Base-by-base conservation (phyloP, 2,329 filamentous ascomycete genomes). In the Amauroascus niger region DNA sequence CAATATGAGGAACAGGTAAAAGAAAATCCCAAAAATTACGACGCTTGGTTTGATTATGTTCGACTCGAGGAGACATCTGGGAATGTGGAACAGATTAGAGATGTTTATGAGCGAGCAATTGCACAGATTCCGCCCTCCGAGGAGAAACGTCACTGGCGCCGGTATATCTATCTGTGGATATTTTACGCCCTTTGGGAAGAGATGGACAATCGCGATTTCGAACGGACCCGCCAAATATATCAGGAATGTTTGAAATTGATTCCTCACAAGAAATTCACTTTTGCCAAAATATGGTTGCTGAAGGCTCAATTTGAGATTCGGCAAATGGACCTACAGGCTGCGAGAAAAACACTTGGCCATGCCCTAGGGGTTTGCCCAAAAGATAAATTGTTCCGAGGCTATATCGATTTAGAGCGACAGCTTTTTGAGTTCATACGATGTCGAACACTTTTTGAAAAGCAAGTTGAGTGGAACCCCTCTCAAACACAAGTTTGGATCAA, bases 151-250 rank as follows among this genome's bases (percentile, higher is more conserved):
- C 90, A 97, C 69, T 98, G 93, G 93, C 80, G 93, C 60, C 79
- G 93, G 33, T 98, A 98, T 69, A 94, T 98, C 56, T 98, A 97
- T 66, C 79, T 98, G 1, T 98, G 91, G 88, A 81, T 97, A 41
- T 96, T 97, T 72, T 98, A 97, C 69, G 93, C 93, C 8, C 74
- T 96, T 16, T 97, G 87, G 81, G 93, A 97, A 68, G 93, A 98
- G 69, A 83, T 87, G 69, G 85, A 91, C 59, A 85, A 84, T 33
- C 84, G 85, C 61, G 88, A 97, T 63, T 65, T 81, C 22, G 81
- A 86, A 24, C 81, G 93, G 43, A 87, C 91, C 18, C 80, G 86
- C 16, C 88, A 96, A 66, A 88, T 98, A 57, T 98, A 97, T 73
- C 82, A 84, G 61, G 87, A 93, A 60, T 95, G 88, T 62, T 72